These are phyloP conservation scores for Cardamine chenopodiifolia DNA, from an alignment of 345 rosid species.

Conservation along the genomic window DNA sequence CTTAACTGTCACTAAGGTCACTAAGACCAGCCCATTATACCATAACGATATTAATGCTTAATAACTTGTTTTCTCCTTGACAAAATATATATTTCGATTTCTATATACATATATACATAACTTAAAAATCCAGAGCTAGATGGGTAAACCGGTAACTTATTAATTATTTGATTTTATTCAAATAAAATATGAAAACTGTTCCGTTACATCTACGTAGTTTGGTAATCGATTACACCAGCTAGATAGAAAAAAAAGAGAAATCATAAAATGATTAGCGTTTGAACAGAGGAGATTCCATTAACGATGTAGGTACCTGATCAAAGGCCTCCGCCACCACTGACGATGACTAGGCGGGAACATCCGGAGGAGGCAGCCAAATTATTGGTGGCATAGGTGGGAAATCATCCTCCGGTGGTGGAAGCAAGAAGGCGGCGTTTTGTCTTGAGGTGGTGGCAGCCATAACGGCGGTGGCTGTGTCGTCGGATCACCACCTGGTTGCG, in stretches of 20 bases:
- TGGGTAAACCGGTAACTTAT: neutral
- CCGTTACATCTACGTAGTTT: neutral
- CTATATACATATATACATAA: neutral
- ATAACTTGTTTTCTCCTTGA: neutral
- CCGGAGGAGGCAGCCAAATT: conserved; percentile 37
- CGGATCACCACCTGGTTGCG: conserved; percentile 6
- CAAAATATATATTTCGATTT: neutral
- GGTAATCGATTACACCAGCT: conserved; percentile 1
- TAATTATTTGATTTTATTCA: neutral
- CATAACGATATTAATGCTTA: neutral
- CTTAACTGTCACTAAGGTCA: neutral
- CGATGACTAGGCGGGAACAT: conserved; percentile 11
- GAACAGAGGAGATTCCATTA: conserved; percentile 2
- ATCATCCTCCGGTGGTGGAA: conserved; percentile 33
- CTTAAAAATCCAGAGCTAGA: neutral
- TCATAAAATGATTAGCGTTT: neutral
- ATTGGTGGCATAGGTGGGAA: conserved; percentile 45
- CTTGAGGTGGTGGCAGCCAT: conserved; percentile 31
- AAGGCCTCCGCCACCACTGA: neutral
- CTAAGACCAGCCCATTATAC: neutral
- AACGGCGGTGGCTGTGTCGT: conserved; percentile 12
- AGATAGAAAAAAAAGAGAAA: neutral
- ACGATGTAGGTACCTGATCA: conserved; percentile 9
- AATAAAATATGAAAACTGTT: conserved; percentile 9
- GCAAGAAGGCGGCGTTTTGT: conserved; percentile 22